Base-by-base conservation (phyloP, 495 filamentous ascomycete species). In the Bathelium albidoporum region DNA sequence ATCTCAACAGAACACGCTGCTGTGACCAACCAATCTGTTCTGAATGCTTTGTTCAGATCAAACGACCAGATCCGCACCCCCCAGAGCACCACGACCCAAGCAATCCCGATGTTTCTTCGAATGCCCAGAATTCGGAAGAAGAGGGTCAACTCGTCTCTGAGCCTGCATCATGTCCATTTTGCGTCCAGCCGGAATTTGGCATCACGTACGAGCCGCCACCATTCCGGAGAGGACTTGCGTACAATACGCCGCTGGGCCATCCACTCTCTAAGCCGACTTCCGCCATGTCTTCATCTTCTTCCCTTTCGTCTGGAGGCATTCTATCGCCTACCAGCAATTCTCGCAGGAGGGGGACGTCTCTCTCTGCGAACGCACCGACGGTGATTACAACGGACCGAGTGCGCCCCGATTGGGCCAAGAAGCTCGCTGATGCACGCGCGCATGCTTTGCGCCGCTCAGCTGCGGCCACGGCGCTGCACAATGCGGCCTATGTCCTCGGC, bases 1-100 rank as follows among this genome's bases (percentile, higher is more conserved):
- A 95, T 71, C 78, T 97, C n/a, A 97, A 98, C 73, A 88, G 87
- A 58, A 97, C 94, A 1, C 80, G 94, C 66, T 98, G 94, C 72
- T 98, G 94, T 73, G 93, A 96, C 69, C 94, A 98, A 72, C 81
- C 90, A 5, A 97, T 98, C 62, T 98, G 94, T 77, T 97, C 94
- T 55, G 94, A 98, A 77, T 98, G 94, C 73, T 98, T 98, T 69
- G 95, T 98, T 10, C 94, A 98, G 72, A 98, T 98, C 72, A 98
- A 96, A 77, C 84, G 94, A 28, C 90, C 93, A 10, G 94, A 98
- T 69, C 94, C 94, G 16, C 94, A 98, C 76, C 87, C 90, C 45
- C 94, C 94, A 12, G 94, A 98, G 73, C 90, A 95, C 60, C 85
- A 88, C 66, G 74, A 71, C 62, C 67, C 70, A 14, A 63, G 53